Base-by-base conservation (phyloP, 2,329 filamentous ascomycete genomes). In the Lecanoromycetidae sp. region DNA sequence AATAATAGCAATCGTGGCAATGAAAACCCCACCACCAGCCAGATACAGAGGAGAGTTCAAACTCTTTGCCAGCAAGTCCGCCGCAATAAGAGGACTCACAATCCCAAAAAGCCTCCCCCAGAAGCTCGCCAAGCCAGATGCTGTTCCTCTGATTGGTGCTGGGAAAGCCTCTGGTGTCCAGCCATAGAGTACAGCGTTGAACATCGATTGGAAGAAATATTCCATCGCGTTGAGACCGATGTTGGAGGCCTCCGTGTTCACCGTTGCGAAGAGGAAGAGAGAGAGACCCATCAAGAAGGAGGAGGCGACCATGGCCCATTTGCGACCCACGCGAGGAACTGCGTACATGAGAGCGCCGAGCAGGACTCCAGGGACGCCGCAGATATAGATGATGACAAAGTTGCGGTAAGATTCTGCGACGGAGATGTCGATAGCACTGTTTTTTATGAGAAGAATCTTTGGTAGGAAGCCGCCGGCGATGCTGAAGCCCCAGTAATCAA, bases 81-180 rank as follows among this genome's bases (percentile, higher is more conserved):
- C 69, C 4, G 72, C 74, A 44, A 75, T 74, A 30, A 78, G 55
- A 0, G 76, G 76, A 30, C 71, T 74, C 13, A 79, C 67, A 36
- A 79, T 78, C 8, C 72, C 71, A 53, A 76, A 76, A 20, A 79
- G 45, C 2, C 76, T 60, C 1, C 76, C 76, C 72, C 73, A 77
- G 55, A 77, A 79, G 50, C 71, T 73, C 2, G 75, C 73, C 10
- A 77, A 51, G 0, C 76, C 76, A 54, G 71, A 73, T 0, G 76
- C 63, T 0, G 70, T 75, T 3, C 71, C 72, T 29, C 71, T 58
- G 13, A 75, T 67, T 0, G 67, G 66, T 3, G 72, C 70, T 0
- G 71, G 69, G 51, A 74, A 74, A 5, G 67, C 66, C 53, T 73
- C 71, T 1, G 71, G 71, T 2, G 70, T 72, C 64, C 67, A 73